phyloP scores from a whole-genome alignment of 2,329 filamentous ascomycete genomes.

The Hymenoscyphus repandus region DNA sequence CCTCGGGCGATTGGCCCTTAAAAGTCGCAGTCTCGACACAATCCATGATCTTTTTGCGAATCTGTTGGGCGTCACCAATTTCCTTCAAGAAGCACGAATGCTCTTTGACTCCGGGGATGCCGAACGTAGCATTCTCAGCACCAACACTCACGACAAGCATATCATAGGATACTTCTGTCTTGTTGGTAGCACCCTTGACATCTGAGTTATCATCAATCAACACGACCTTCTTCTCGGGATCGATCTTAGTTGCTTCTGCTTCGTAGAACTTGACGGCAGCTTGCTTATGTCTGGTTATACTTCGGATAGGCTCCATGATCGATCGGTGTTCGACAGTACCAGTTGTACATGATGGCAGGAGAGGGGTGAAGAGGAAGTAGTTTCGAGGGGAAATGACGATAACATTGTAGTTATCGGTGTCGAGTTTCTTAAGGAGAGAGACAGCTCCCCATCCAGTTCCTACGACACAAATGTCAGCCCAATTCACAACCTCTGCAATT shows the following conservation, averaged over 20 bases:
- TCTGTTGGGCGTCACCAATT: slow-evolving; percentile 90
- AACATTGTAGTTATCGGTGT: slow-evolving; percentile 99
- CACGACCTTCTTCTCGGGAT: slow-evolving; percentile 83
- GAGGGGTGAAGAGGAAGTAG: slow-evolving; percentile 98
- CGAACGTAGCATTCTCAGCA: slow-evolving; percentile 97
- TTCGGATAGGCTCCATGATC: slow-evolving; percentile 98
- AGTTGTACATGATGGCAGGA: slow-evolving; percentile 95
- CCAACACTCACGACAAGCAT: slow-evolving; percentile 97
- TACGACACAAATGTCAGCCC: slow-evolving; percentile 35
- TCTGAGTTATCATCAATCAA: slow-evolving; percentile 90
- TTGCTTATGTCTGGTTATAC: slow-evolving; percentile 93
- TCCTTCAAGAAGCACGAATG: slow-evolving; percentile 98
- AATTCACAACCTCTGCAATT: neutral
- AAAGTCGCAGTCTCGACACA: slow-evolving; percentile 97
- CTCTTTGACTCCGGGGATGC: slow-evolving; percentile 91
- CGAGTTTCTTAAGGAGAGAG: slow-evolving; percentile 95
- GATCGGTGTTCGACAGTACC: slow-evolving; percentile 97
- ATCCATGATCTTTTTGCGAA: slow-evolving; percentile 99
- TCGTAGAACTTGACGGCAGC: slow-evolving; percentile 94
- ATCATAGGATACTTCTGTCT: slow-evolving; percentile 92
- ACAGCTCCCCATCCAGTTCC: slow-evolving; percentile 96
- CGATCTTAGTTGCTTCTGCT: slow-evolving; percentile 92
- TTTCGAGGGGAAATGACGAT: slow-evolving; percentile 96
- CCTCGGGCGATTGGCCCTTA: slow-evolving; percentile 86
- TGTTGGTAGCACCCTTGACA: slow-evolving; percentile 73